Evolutionary conservation across 768 basidiomycete species (phyloP).

Genomic region (Amanita exitialis): DNA sequence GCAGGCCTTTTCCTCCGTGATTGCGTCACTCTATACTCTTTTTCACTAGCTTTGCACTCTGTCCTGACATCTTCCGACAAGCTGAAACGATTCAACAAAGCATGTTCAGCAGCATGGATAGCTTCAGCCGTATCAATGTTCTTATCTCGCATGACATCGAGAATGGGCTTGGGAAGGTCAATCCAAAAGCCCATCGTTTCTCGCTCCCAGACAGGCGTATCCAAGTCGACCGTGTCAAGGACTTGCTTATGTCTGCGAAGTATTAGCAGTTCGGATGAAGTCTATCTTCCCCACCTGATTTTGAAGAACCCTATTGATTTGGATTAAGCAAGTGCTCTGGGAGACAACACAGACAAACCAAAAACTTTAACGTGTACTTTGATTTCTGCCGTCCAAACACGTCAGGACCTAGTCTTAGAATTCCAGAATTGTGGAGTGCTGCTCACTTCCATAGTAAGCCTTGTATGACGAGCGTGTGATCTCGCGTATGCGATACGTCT

Average conservation of each 20-base stretch:
- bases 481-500: slow-evolving; percentile 65
- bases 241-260: slow-evolving; percentile 45
- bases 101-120: slow-evolving; percentile 82
- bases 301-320: slow-evolving; percentile 62
- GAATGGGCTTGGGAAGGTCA: slow-evolving; percentile 48
- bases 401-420: not conserved
- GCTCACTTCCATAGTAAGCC: slow-evolving; percentile 68
- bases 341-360: slow-evolving; percentile 32
- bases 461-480: slow-evolving; percentile 29
- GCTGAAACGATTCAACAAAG: slow-evolving; percentile 68
- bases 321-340: not conserved
- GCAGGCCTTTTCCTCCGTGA: slow-evolving; percentile 60
- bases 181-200: slow-evolving; percentile 73
- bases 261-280: not conserved
- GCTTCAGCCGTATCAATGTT: slow-evolving; percentile 63
- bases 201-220: slow-evolving; percentile 69
- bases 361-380: slow-evolving; percentile 63
- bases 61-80: slow-evolving; percentile 63
- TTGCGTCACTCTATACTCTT: slow-evolving; percentile 49
- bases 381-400: slow-evolving; percentile 31
- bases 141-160: slow-evolving; percentile 44
- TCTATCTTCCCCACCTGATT: slow-evolving; percentile 39
- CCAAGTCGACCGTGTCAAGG: slow-evolving; percentile 68
- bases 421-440: not conserved
- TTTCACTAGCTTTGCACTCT: slow-evolving; percentile 75